Percentiles rank a stretch among this genome's conserved stretches.
Conservation (phyloP, 2,329 filamentous ascomycete species). For the Cladosporium colombiae region DNA sequence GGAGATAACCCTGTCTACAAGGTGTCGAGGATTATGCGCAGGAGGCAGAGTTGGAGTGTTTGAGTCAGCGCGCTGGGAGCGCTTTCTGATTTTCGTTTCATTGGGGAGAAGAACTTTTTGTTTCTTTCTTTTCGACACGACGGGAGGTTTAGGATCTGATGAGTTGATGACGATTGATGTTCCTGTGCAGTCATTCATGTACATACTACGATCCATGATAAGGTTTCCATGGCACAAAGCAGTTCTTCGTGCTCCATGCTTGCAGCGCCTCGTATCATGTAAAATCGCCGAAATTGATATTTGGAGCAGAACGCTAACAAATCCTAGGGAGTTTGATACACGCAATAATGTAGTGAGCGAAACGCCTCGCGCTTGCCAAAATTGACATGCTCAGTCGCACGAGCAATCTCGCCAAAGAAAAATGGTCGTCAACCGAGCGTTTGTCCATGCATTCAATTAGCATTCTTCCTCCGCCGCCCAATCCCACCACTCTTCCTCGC, state of each 20-base stretch:
- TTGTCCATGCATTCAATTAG: not conserved
- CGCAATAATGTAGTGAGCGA: not conserved
- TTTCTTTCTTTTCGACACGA: not conserved
- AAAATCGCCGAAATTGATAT: not conserved
- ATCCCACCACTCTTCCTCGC: constrained; percentile 14
- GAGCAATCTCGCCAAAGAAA: not conserved
- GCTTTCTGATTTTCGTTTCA: not conserved
- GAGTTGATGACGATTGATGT: not conserved
- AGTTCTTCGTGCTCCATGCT: not conserved
- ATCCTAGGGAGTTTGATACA: not conserved
- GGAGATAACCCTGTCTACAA: constrained; percentile 56
- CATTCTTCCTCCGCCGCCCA: constrained; percentile 16
- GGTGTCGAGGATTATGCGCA: not conserved
- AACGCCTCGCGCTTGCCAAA: not conserved
- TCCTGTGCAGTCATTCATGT: not conserved
- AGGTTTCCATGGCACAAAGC: not conserved
- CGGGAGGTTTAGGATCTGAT: not conserved
- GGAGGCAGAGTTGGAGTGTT: not conserved
- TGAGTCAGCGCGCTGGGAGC: not conserved
- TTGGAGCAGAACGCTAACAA: not conserved
- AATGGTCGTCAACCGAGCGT: not conserved
- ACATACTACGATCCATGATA: not conserved
- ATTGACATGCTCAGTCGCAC: not conserved
- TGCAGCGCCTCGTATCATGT: not conserved
- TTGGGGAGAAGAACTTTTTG: not conserved